phyloP scores from a whole-genome alignment of 1,284 basidiomycete genomes.

The Ganoderma sinense region DNA sequence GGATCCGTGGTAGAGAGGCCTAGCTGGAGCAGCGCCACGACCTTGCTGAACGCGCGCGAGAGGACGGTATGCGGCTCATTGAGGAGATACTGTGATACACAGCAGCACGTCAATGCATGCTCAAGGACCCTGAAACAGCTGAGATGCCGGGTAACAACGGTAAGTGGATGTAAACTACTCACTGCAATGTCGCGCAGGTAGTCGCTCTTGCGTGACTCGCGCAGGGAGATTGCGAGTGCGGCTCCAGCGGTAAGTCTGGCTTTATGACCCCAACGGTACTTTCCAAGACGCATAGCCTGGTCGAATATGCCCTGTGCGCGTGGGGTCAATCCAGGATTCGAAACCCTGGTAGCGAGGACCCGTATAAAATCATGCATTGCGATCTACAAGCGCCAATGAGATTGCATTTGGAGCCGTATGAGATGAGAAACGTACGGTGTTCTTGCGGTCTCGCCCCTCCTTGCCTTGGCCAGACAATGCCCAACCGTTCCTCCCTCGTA shows the following conservation, averaged over 20 bases:
- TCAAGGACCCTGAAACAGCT: constrained; percentile 25
- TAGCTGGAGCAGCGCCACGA: constrained; percentile 56
- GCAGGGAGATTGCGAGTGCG: constrained; percentile 68
- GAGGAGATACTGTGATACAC: constrained; percentile 52
- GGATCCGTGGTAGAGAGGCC: constrained; percentile 54
- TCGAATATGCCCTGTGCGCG: constrained; percentile 72
- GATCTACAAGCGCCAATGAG: constrained; percentile 47
- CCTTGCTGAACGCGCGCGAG: constrained; percentile 60
- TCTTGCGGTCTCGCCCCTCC: constrained; percentile 64
- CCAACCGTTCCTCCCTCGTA: constrained; percentile 61
- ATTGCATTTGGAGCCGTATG: background rate
- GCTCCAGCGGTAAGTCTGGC: constrained; percentile 73
- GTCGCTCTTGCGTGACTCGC: constrained; percentile 71
- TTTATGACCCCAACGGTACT: constrained; percentile 72
- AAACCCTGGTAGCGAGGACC: constrained; percentile 62
- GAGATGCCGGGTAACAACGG: constrained; percentile 19
- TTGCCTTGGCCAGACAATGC: constrained; percentile 67
- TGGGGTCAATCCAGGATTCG: constrained; percentile 59
- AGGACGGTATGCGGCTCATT: constrained; percentile 60
- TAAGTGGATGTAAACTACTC: constrained; percentile 30
- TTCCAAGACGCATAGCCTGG: constrained; percentile 62
- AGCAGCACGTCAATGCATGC: constrained; percentile 33
- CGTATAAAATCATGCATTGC: constrained; percentile 68
- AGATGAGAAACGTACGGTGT: constrained; percentile 52
- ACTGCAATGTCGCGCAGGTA: constrained; percentile 72